Base-by-base conservation (phyloP, 805 yeast species). In the Sungouiozyma intestinalis region DNA sequence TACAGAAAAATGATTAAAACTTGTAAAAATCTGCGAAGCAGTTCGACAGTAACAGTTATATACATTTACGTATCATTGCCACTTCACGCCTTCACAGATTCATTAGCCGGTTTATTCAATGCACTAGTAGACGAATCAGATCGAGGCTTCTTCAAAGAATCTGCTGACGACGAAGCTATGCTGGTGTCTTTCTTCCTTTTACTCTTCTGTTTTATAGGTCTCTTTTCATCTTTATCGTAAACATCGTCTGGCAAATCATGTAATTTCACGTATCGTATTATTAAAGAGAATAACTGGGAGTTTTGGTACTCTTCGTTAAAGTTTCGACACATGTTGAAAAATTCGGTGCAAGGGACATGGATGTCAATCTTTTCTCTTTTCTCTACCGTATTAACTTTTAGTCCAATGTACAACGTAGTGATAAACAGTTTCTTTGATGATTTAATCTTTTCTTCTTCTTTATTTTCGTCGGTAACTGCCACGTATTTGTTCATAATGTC, bases 271-370 rank as follows among this genome's bases (percentile, higher is more conserved):
- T 77, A 84, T 55, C 78, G 80, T 52, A 87, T 77, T 43, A 74
- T 69, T 46, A 90, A 68, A 18, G 77, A 67, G 53, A 54, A 68
- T 14, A 54, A 66, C 46, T 78, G 71, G 8, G 71, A 62, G 36
- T 76, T 74, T 41, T 76, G 81, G 49, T 81, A 74, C 53, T 76
- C 92, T 33, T 71, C 69, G 16, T 70, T 69, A 77, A 90, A 85
- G 29, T 76, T 72, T 48, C 85, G 79, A 62, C 97, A 85, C 6
- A 85, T 64, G 35, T 73, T 79, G 64, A 75, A 86, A 60, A 90
- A 92, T 46, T 92, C 97, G 16, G 85, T 73, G 58, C 97, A 88
- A 16, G 95, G 95, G 48, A 79, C 74, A 53, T 83, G 94, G 44
- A 90, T 81, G 59, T 87, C 95, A 51, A 88, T 71, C 52, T 79